Conservation (phyloP, 441 rosid genomes). For the Manihot esculenta region DNA sequence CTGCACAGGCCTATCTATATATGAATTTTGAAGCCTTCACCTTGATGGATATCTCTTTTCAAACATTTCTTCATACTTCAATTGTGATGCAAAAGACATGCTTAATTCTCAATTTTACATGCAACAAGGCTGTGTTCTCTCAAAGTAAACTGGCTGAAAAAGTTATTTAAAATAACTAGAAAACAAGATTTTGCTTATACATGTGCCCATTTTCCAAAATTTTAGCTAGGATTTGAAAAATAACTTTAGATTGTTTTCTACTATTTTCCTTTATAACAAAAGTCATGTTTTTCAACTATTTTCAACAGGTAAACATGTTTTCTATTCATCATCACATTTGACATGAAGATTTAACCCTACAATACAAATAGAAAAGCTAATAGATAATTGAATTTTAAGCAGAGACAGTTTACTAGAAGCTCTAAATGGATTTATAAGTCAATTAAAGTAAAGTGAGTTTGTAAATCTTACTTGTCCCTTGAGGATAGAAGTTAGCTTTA, state of each 20-base stretch:
- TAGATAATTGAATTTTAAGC: constrained; percentile 14
- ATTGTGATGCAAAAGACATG: no score
- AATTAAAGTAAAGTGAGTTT: constrained; percentile 10
- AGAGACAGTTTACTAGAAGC: neutral
- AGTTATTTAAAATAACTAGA: no score
- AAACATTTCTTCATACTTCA: neutral
- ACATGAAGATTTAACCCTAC: constrained; percentile 1
- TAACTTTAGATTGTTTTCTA: no score
- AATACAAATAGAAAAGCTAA: constrained; percentile 13
- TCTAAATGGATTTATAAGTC: neutral
- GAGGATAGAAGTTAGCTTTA: constrained; percentile 68
- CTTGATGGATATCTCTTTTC: neutral
- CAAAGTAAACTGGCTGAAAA: no score
- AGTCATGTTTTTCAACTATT: no score
- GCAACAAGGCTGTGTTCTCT: no score
- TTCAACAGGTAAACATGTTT: neutral
- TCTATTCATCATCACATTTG: neutral
- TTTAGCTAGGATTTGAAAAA: no score
- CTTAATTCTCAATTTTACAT: neutral
- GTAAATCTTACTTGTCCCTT: constrained; percentile 62
- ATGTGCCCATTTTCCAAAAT: no score
- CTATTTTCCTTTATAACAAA: no score
- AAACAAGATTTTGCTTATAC: no score
- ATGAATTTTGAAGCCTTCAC: neutral
- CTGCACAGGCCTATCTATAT: neutral